Evolutionary conservation across 257 asterid species (phyloP), one percentile per base, ranked within the genome.

Genomic region (Jacaranda mimosifolia): DNA sequence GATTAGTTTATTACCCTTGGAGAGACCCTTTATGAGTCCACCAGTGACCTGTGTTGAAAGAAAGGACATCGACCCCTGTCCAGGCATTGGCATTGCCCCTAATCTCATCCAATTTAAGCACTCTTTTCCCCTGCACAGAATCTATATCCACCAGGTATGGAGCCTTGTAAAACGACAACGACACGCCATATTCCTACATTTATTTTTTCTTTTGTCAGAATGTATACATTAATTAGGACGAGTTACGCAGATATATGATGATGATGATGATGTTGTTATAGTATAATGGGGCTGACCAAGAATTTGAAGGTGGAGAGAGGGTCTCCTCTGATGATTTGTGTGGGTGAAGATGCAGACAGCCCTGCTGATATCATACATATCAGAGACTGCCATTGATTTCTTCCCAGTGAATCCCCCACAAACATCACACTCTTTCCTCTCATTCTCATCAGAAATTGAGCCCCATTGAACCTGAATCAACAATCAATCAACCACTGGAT

Each of bases 31-130:
- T 86, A 21, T 96, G 99, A 45, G 84, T 86, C 98, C 98, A 96
- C 99, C 99, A 96, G 62, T 96, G 99, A 3, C 99, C 99, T 3
- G 99, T 93, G 89, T 96, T 87, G 88, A 96, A 96, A 11, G 87
- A 88, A 42, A 96, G 91, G 19, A 96, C 88, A 88, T 96, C 98
- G 2, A 81, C 96, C 17, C 89, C 89, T 8, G 68, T 83, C 99
- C 99, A 96, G 3, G 94, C 96, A 77, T 90, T 90, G 7, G 85
- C 93, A 77, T 96, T 91, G 26, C 90, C 89, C 59, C 91, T 80
- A 0, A 96, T 88, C 7, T 93, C 99, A 74, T 93, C 97, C 85
- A 96, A 82, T 76, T 77, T 91, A 69, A 96, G 85, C 77, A 96
- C 92, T 46, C 95, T 89, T 48, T 87, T 92, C 35, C 99, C 99